Percentiles rank a stretch among this genome's conserved stretches.
Evolutionary conservation across 2,329 filamentous ascomycete genomes (phyloP).

Genomic region (Aspergillus ibericus): DNA sequence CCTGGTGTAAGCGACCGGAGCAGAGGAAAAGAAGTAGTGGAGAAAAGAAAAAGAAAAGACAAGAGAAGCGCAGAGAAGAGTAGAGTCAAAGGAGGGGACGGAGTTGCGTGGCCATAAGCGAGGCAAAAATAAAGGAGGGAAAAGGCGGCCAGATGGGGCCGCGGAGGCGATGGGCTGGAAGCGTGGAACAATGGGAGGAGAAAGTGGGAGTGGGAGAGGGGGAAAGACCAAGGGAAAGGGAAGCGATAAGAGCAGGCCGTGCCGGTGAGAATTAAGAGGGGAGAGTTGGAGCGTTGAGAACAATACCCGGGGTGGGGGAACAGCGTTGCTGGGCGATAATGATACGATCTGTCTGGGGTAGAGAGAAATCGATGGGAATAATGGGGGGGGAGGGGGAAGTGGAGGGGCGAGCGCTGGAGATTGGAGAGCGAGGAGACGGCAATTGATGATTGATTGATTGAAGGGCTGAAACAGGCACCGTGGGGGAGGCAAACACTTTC

Average conservation of each 20-base stretch:
- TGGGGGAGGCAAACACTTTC: too few relatives aligned
- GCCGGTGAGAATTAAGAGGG: neutral
- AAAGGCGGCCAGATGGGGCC: slow-evolving; percentile 11
- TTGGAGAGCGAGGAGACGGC: neutral
- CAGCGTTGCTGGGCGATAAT: neutral
- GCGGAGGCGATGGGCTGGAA: slow-evolving; percentile 20
- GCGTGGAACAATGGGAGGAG: slow-evolving; percentile 10
- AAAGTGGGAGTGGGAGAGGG: neutral
- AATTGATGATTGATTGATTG: neutral
- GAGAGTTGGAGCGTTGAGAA: neutral
- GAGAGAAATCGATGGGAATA: neutral
- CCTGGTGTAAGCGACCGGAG: slow-evolving; percentile 16
- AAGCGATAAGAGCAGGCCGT: neutral
- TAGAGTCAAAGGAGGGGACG: slow-evolving; percentile 7
- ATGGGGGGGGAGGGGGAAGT: neutral
- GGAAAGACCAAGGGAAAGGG: neutral
- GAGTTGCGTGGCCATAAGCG: slow-evolving; percentile 25
- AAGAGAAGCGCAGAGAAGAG: neutral
- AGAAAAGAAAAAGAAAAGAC: neutral
- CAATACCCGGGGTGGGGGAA: neutral
- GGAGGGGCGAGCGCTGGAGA: neutral
- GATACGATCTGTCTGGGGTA: neutral
- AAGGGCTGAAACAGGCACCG: slow-evolving; percentile 4
- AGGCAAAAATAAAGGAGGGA: slow-evolving; percentile 10
- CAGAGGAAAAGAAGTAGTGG: neutral